These are phyloP conservation scores for Anaeromyces robustus DNA, from an alignment of 192 early-diverging fungal species.

Conservation along the genomic window DNA sequence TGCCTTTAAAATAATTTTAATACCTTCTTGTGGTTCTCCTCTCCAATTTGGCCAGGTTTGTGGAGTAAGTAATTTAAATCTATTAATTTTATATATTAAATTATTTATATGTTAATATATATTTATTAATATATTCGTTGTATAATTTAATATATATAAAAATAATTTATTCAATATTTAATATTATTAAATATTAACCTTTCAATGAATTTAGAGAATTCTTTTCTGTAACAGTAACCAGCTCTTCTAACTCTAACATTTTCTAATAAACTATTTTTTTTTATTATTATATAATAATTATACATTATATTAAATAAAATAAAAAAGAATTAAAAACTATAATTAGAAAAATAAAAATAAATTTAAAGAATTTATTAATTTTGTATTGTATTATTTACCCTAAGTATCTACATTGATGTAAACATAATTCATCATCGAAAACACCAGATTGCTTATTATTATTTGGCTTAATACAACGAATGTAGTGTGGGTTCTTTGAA, in stretches of 20 bases:
- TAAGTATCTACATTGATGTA: conserved; percentile 65
- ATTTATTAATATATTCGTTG: no score
- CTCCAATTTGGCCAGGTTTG: conserved; percentile 62
- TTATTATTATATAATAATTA: no score
- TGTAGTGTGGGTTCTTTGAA: not conserved
- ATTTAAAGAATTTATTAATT: no score
- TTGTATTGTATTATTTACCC: conserved; percentile 89
- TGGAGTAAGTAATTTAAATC: conserved; percentile 57
- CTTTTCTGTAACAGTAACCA: conserved; percentile 90
- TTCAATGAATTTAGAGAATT: conserved; percentile 73
- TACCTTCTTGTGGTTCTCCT: conserved; percentile 53
- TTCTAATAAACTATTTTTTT: conserved; percentile 20
- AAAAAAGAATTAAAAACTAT: not conserved
- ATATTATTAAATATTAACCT: conserved; percentile 11
- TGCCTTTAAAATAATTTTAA: conserved; percentile 68
- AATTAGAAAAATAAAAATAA: conserved; percentile 26
- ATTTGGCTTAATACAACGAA: conserved; percentile 81
- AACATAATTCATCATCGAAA: conserved; percentile 58
- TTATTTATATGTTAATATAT: no score
- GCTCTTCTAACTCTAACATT: conserved; percentile 94
- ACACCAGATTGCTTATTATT: conserved; percentile 79
- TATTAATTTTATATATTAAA: no score
- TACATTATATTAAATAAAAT: not conserved
- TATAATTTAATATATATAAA: no score
- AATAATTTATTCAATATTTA: no score